Percentiles rank a stretch among this genome's conserved stretches.
Conservation (phyloP, 2,329 filamentous ascomycete genomes). For the Penicillium rolfsii region DNA sequence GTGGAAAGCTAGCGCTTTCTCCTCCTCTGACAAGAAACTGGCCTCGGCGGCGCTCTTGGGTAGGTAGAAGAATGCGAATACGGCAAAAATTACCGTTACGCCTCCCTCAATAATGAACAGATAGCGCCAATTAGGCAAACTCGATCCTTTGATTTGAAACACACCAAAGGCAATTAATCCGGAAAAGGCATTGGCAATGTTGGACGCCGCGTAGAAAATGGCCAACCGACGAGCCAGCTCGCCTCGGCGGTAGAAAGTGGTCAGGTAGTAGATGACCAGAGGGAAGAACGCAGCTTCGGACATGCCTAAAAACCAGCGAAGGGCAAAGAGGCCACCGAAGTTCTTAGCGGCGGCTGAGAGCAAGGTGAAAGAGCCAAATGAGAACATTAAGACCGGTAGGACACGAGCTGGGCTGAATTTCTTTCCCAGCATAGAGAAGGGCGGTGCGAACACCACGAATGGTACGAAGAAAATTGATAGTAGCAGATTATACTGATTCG, state of each 20-base stretch:
- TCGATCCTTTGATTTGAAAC: constrained; percentile 59
- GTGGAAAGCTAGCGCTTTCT: constrained; percentile 69
- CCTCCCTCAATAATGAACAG: constrained; percentile 62
- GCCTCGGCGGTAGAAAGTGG: constrained; percentile 70
- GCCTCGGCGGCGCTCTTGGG: constrained; percentile 67
- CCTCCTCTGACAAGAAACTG: constrained; percentile 65
- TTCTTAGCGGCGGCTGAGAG: constrained; percentile 60
- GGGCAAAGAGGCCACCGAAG: constrained; percentile 67
- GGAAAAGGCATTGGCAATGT: constrained; percentile 70
- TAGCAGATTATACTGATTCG: constrained; percentile 69
- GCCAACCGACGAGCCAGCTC: constrained; percentile 72
- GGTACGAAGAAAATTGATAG: constrained; percentile 75
- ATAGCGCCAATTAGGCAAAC: constrained; percentile 56
- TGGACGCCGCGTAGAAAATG: constrained; percentile 75
- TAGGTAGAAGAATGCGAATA: constrained; percentile 71
- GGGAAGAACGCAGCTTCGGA: constrained; percentile 71
- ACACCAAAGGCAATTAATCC: constrained; percentile 63
- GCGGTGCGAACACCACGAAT: constrained; percentile 70
- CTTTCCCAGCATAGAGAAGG: constrained; percentile 69
- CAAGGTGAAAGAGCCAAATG: constrained; percentile 68
- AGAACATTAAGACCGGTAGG: constrained; percentile 69
- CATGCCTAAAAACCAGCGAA: constrained; percentile 72
- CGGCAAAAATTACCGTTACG: constrained; percentile 62
- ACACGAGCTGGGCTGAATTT: constrained; percentile 66
- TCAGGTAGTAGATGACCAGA: constrained; percentile 66